Evolutionary conservation across 108 stramenopile species (phyloP).

Genomic region (Cyclostephanos tholiformis): DNA sequence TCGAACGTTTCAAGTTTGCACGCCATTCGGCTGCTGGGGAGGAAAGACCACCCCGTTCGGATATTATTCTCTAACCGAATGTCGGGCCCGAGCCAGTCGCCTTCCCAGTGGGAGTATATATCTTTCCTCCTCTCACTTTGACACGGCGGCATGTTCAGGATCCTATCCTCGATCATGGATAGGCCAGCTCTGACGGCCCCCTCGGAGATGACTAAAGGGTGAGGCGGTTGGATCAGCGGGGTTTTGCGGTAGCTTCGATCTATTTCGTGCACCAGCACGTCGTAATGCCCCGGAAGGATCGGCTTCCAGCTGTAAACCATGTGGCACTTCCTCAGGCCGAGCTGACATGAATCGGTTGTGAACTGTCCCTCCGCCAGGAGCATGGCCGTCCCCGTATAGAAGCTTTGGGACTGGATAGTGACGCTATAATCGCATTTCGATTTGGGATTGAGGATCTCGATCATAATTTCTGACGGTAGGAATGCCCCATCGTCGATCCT

Average conservation of each 20-base stretch:
- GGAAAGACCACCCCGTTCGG: constrained; percentile 43
- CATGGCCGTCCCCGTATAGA: constrained; percentile 38
- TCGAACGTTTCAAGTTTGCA: constrained; percentile 38
- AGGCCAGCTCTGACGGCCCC: neutral
- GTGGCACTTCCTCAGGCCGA: too few relatives aligned
- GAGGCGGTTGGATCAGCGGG: constrained; percentile 9
- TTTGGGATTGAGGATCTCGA: neutral
- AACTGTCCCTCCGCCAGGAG: constrained; percentile 17
- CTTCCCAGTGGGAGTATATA: constrained; percentile 33
- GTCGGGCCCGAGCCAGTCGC: constrained; percentile 40
- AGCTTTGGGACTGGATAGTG: constrained; percentile 8
- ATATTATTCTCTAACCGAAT: constrained; percentile 13
- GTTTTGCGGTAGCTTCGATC: constrained; percentile 1
- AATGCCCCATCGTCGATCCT: neutral
- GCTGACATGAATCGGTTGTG: neutral
- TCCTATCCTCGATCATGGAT: constrained; percentile 20
- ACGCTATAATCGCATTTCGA: constrained; percentile 24
- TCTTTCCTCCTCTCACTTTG: neutral
- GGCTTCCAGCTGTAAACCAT: constrained; percentile 40
- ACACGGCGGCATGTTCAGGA: constrained; percentile 14
- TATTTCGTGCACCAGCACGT: constrained; percentile 33
- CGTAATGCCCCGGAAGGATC: constrained; percentile 20
- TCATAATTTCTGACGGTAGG: neutral
- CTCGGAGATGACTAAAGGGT: neutral
- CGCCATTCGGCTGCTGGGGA: constrained; percentile 36